Percentiles rank a stretch among this genome's conserved stretches.
Evolutionary conservation across 164 flowering plant genomes (phyloP).

Genomic region (Akebia trifoliata): DNA sequence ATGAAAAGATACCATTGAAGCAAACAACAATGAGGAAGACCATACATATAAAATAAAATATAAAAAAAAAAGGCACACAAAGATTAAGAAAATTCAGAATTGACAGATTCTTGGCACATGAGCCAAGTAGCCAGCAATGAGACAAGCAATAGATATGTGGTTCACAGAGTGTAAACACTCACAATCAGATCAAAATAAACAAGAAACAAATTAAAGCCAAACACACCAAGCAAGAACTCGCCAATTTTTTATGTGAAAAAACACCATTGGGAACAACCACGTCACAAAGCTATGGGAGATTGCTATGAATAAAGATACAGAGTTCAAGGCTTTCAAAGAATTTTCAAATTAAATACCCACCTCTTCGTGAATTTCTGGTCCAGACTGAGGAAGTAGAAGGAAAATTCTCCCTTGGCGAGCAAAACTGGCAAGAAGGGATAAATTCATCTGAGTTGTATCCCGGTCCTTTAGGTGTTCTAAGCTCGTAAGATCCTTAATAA

Average conservation of each 20-base stretch:
- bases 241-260: too few relatives aligned
- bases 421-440: conserved; percentile 90
- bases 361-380: conserved; percentile 84
- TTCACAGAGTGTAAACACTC: too few relatives aligned
- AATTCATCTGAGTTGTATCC: conserved; percentile 81
- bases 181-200: too few relatives aligned
- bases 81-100: neutral
- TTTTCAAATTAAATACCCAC: conserved; percentile 28
- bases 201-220: too few relatives aligned
- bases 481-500: conserved; percentile 86
- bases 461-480: conserved; percentile 83
- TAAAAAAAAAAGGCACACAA: neutral
- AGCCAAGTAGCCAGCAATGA: too few relatives aligned
- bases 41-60: neutral
- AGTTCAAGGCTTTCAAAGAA: neutral
- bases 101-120: neutral
- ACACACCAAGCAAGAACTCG: too few relatives aligned
- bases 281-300: too few relatives aligned
- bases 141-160: too few relatives aligned
- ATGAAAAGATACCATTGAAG: conserved; percentile 4
- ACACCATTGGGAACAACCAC: too few relatives aligned
- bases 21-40: neutral
- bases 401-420: conserved; percentile 92
- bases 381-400: conserved; percentile 72
- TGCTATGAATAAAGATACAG: neutral